Evolutionary conservation across 1,284 basidiomycete genomes (phyloP).

Genomic region (Ustilago crameri): DNA sequence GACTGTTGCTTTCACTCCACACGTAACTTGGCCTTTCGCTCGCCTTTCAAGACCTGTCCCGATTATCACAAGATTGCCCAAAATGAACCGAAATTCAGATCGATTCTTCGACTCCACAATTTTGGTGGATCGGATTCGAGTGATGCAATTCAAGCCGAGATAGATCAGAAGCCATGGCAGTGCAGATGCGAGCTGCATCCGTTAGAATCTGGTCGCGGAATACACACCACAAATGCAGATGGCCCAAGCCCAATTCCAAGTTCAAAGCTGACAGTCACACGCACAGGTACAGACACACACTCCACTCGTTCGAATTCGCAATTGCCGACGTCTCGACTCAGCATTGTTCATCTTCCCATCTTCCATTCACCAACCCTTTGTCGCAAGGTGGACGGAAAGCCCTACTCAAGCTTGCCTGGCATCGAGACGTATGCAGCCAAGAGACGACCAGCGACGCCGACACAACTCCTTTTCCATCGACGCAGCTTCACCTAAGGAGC

Average conservation of each 20-base stretch:
- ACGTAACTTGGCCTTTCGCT: neutral
- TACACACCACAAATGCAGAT: neutral
- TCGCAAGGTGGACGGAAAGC: too few relatives aligned
- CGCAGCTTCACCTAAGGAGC: neutral
- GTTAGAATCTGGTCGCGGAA: neutral
- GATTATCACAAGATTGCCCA: neutral
- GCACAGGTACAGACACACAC: too few relatives aligned
- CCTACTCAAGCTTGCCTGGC: neutral
- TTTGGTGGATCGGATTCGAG: neutral
- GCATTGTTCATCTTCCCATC: neutral
- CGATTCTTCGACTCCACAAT: constrained; percentile 1
- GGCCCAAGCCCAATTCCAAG: constrained; percentile 4
- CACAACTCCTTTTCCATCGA: constrained; percentile 31
- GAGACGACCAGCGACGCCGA: constrained; percentile 17
- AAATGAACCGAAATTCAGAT: neutral
- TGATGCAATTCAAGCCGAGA: neutral
- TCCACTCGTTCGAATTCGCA: constrained; percentile 1
- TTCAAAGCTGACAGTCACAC: constrained; percentile 1
- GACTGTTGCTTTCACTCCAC: neutral
- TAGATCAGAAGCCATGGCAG: neutral
- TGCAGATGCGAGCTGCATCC: neutral
- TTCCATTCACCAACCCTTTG: neutral
- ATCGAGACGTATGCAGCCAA: constrained; percentile 17
- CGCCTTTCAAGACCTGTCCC: too few relatives aligned
- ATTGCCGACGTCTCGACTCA: neutral